phyloP scores from a whole-genome alignment of 2,329 filamentous ascomycete species.

The Curvularia verruculosa region DNA sequence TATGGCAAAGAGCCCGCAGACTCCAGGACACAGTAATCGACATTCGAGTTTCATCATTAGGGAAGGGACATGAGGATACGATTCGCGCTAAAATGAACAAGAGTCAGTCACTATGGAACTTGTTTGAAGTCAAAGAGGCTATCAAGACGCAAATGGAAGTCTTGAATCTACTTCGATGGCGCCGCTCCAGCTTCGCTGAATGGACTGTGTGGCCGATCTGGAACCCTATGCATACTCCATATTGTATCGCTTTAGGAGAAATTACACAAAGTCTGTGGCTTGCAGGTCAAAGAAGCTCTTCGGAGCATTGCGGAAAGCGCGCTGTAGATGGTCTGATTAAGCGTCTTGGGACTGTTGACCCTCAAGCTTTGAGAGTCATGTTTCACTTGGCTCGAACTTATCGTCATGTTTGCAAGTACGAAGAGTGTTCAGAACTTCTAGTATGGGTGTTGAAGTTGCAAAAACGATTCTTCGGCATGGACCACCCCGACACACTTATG shows the following conservation, averaged over 20 bases:
- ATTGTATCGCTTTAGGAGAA: slow-evolving; percentile 27
- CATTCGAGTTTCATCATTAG: too few relatives aligned
- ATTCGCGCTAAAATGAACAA: background rate
- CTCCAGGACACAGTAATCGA: too few relatives aligned
- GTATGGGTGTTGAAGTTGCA: slow-evolving; percentile 21
- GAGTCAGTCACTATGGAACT: background rate
- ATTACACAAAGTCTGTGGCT: slow-evolving; percentile 29
- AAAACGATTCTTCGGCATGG: slow-evolving; percentile 25
- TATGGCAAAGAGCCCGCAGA: too few relatives aligned
- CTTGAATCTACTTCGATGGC: background rate
- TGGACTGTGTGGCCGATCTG: slow-evolving; percentile 8
- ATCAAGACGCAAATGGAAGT: background rate
- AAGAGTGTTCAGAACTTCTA: slow-evolving; percentile 15
- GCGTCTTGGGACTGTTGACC: background rate
- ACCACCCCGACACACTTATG: slow-evolving; percentile 29
- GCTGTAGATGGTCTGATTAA: background rate
- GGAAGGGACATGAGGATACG: background rate
- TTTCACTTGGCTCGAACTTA: background rate
- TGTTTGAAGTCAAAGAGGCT: background rate
- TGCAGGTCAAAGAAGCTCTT: slow-evolving; percentile 15
- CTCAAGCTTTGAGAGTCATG: background rate
- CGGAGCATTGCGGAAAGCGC: background rate
- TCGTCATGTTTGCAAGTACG: slow-evolving; percentile 9
- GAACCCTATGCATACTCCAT: slow-evolving; percentile 24
- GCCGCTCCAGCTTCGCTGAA: background rate